Conservation (phyloP, 805 yeast species). For the Debaryomyces prosopidis region DNA sequence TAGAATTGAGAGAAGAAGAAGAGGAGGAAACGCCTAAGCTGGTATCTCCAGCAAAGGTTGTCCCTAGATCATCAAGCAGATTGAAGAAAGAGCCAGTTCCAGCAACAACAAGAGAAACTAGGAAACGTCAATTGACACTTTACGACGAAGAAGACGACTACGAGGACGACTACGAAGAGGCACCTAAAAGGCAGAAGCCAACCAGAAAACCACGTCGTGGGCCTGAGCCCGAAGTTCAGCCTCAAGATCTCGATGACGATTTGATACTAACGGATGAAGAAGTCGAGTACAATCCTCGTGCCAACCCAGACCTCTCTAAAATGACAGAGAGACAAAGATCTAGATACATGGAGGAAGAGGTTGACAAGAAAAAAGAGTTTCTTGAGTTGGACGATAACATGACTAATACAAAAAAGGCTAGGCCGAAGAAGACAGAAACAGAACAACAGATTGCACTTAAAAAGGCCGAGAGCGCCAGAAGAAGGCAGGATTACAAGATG, state of each 20-base stretch:
- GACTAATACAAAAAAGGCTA: conserved; percentile 33
- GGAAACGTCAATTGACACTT: conserved; percentile 38
- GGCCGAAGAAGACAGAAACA: conserved; percentile 59
- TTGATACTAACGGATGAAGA: conserved; percentile 42
- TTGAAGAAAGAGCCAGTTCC: not conserved
- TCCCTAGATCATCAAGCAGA: conserved; percentile 3
- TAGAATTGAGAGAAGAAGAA: conserved; percentile 32
- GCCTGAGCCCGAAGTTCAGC: conserved; percentile 18
- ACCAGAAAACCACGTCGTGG: conserved; percentile 7
- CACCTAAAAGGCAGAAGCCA: conserved; percentile 3
- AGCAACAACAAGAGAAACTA: conserved; percentile 22
- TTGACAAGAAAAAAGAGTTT: conserved; percentile 16
- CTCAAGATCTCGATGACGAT: conserved; percentile 36
- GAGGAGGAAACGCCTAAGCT: conserved; percentile 11
- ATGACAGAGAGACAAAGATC: conserved; percentile 61
- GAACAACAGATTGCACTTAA: conserved; percentile 83
- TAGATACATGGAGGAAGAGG: conserved; percentile 25
- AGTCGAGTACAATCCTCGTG: conserved; percentile 43
- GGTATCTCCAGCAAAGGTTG: conserved; percentile 3
- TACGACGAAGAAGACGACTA: conserved; percentile 39
- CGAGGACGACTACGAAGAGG: conserved; percentile 22
- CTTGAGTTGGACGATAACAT: conserved; percentile 29
- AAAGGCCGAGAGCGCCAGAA: conserved; percentile 84
- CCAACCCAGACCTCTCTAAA: conserved; percentile 43
- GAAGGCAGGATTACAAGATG: conserved; percentile 81